Evolutionary conservation across 345 rosid species (phyloP).

Genomic region (Angophora floribunda): DNA sequence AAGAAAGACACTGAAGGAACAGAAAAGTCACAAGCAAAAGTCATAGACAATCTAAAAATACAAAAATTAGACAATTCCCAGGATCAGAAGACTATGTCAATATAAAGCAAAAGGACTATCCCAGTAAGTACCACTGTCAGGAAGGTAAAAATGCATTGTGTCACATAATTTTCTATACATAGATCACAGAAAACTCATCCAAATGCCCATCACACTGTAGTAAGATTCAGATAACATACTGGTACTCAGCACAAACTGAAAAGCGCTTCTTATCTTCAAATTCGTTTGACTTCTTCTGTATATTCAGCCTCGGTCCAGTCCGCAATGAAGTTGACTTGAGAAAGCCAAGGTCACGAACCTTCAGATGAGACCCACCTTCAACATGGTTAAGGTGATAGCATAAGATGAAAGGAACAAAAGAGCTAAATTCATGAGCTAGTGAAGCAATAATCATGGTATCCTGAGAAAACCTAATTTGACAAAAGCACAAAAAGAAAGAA

Average conservation of each 20-base stretch:
- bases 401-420: neutral
- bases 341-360: slow-evolving; percentile 21
- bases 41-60: neutral
- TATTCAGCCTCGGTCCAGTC: slow-evolving; percentile 21
- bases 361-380: neutral
- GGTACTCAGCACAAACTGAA: slow-evolving; percentile 51
- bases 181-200: neutral
- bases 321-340: slow-evolving; percentile 26
- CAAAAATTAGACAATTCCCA: neutral
- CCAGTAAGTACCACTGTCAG: neutral
- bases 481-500: neutral
- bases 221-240: slow-evolving; percentile 17
- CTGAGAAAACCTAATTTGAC: neutral
- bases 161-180: neutral
- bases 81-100: neutral
- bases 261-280: slow-evolving; percentile 11
- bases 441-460: neutral
- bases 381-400: neutral
- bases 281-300: slow-evolving; percentile 27
- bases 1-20: neutral
- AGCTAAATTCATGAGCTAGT: neutral
- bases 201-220: neutral
- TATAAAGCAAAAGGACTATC: neutral
- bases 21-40: neutral
- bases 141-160: neutral